Conservation (phyloP, 116 monocot genomes). For the Thalassia testudinum region DNA sequence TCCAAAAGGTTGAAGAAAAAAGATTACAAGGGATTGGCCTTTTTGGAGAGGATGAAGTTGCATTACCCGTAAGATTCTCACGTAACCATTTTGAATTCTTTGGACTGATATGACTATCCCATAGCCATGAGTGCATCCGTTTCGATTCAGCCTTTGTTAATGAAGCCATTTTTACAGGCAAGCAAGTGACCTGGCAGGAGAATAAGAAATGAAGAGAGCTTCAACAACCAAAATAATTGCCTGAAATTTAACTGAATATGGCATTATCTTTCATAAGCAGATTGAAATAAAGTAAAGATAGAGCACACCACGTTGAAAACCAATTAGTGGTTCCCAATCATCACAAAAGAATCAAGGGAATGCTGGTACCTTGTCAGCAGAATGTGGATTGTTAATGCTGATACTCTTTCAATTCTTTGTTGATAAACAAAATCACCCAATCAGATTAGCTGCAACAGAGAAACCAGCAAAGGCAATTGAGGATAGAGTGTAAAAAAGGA, state of each 20-base stretch:
- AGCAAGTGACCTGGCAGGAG: background rate
- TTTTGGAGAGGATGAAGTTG: no score
- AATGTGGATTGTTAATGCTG: no score
- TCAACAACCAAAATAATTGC: background rate
- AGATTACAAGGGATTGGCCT: no score
- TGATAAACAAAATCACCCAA: no score
- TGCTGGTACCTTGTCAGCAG: no score
- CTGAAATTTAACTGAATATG: background rate
- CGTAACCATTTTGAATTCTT: conserved; percentile 74
- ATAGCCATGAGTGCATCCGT: conserved; percentile 58
- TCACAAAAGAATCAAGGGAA: background rate
- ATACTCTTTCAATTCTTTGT: no score
- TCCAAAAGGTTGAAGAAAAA: no score
- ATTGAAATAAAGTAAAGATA: background rate
- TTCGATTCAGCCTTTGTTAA: conserved; percentile 23
- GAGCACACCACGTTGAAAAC: background rate
- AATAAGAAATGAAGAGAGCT: no score
- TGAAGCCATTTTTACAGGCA: conserved; percentile 19
- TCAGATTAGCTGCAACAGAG: no score
- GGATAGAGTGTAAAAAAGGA: no score
- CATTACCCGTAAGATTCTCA: conserved; percentile 45
- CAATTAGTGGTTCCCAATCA: background rate
- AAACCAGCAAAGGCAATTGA: no score
- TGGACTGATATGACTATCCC: conserved; percentile 68
- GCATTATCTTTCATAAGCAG: background rate